A percentile compares a stretch with the other conserved stretches of the same genome.
phyloP scores from a whole-genome alignment of 148 eudicot genomes.

The Vaccinium darrowii region DNA sequence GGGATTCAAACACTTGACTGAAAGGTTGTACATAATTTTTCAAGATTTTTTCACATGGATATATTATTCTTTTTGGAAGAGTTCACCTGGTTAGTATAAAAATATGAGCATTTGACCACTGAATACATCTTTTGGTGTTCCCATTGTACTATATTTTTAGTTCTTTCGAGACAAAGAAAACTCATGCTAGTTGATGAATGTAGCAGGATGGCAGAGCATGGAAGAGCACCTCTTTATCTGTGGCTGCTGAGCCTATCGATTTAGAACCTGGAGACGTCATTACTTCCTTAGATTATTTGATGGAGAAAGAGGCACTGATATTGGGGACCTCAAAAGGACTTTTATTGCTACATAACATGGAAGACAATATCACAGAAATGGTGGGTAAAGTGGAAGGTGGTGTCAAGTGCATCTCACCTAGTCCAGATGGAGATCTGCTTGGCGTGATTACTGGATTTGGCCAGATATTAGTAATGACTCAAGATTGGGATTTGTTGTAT shows the following conservation, averaged over 20 bases:
- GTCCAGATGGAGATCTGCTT: constrained; percentile 96
- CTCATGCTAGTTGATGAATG: constrained; percentile 10
- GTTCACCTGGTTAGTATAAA: not conserved
- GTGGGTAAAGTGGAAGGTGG: constrained; percentile 97
- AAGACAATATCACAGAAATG: constrained; percentile 59
- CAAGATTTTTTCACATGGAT: not conserved
- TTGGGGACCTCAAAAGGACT: constrained; percentile 80
- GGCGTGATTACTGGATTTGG: constrained; percentile 80
- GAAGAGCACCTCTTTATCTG: constrained; percentile 38
- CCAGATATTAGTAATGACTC: constrained; percentile 86
- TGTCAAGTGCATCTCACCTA: constrained; percentile 85
- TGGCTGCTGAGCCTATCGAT: constrained; percentile 52
- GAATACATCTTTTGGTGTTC: not conserved
- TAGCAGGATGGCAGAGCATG: constrained; percentile 62
- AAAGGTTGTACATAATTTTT: not conserved
- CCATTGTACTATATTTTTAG: not conserved
- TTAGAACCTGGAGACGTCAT: constrained; percentile 71
- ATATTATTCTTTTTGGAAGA: not conserved
- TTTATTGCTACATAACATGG: constrained; percentile 63
- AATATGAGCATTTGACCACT: not conserved
- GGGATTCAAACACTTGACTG: constrained; percentile 6
- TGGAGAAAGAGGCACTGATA: constrained; percentile 93
- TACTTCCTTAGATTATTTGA: constrained; percentile 84
- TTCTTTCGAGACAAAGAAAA: not conserved
- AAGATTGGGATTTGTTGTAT: constrained; percentile 87